A percentile compares a stretch with the other conserved stretches of the same genome.
phyloP scores from a whole-genome alignment of 208 protist genomes.

The Leptomonas seymouri region DNA sequence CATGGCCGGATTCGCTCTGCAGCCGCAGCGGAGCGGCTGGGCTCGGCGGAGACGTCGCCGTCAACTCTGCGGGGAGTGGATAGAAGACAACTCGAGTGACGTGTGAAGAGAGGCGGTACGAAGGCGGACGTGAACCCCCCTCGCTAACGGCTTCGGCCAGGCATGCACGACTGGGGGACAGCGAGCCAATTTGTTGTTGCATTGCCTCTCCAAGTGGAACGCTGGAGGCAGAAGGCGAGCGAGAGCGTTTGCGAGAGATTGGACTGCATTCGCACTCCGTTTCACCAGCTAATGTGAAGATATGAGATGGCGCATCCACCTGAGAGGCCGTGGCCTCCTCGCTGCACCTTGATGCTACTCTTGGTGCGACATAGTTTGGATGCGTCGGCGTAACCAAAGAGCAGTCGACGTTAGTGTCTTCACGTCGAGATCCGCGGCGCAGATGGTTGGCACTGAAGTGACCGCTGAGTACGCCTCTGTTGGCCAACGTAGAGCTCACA shows the following conservation, averaged over 20 bases:
- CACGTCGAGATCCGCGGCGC: slow-evolving; percentile 9
- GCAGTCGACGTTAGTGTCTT: neutral
- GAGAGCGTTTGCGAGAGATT: slow-evolving; percentile 19
- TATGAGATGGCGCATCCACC: neutral
- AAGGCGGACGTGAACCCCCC: neutral
- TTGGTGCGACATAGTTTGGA: neutral
- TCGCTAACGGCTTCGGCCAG: neutral
- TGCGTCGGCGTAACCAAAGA: neutral
- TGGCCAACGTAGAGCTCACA: neutral
- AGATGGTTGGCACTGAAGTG: slow-evolving; percentile 33
- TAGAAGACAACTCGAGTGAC: slow-evolving; percentile 24
- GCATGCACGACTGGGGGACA: neutral
- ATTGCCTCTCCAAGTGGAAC: neutral
- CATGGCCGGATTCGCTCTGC: neutral
- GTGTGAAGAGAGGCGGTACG: neutral
- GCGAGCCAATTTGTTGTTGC: neutral
- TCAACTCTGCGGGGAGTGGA: slow-evolving; percentile 19
- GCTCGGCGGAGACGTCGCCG: neutral
- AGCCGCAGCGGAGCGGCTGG: neutral
- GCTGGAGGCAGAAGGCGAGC: neutral
- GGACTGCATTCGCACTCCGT: neutral
- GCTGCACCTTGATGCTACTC: neutral
- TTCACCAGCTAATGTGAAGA: neutral
- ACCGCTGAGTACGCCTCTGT: slow-evolving; percentile 13
- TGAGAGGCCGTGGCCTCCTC: neutral